These are phyloP conservation scores for Mortierella sp. DNA, from an alignment of 371 early-diverging fungal species.

Conservation along the genomic window DNA sequence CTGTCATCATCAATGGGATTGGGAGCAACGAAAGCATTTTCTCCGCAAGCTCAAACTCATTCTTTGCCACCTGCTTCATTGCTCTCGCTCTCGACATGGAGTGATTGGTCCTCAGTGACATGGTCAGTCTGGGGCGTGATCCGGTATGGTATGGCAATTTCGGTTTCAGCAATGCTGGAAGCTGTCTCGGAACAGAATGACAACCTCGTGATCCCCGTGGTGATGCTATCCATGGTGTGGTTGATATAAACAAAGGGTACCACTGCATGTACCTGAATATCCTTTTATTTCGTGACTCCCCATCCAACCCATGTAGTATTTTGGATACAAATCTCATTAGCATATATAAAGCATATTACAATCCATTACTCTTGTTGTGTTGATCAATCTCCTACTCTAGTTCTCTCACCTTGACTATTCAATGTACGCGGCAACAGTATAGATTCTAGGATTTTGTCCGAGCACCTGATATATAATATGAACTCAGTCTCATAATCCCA, in stretches of 20 bases:
- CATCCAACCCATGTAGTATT: too few relatives aligned
- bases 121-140: conserved; percentile 56
- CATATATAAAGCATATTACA: too few relatives aligned
- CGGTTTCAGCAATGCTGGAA: conserved; percentile 61
- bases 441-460: too few relatives aligned
- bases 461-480: too few relatives aligned
- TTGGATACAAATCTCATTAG: too few relatives aligned
- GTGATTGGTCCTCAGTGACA: conserved; percentile 47
- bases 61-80: conserved; percentile 31
- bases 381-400: too few relatives aligned
- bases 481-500: too few relatives aligned
- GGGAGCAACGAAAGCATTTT: background rate
- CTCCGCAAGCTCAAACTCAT: conserved; percentile 4
- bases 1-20: conserved; percentile 6
- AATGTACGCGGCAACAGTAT: too few relatives aligned
- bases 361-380: too few relatives aligned
- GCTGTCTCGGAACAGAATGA: conserved; percentile 82
- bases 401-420: too few relatives aligned
- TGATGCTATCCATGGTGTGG: conserved; percentile 70
- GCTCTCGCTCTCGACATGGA: conserved; percentile 35
- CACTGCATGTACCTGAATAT: background rate
- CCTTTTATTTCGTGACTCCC: too few relatives aligned
- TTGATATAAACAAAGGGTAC: conserved; percentile 19
- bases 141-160: conserved; percentile 49
- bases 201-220: conserved; percentile 81